Conservation (phyloP, 257 asterid species). For the Paraleonurus japonicus region DNA sequence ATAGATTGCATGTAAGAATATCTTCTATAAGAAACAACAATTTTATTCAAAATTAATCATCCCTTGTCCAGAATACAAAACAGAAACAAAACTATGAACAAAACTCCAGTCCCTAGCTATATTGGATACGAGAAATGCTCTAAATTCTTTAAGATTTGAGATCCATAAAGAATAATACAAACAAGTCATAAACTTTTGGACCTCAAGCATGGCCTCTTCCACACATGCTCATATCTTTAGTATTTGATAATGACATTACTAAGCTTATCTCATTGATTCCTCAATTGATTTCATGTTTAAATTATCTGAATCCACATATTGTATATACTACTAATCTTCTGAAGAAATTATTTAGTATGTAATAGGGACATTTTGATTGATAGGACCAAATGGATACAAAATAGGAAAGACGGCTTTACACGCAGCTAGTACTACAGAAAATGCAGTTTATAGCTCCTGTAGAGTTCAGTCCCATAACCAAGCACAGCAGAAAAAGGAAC, state of each 20-base stretch:
- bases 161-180: slow-evolving; percentile 10
- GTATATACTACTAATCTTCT: neutral
- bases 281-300: neutral
- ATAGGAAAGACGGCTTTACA: neutral
- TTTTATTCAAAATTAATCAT: neutral
- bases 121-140: neutral
- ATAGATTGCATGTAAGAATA: slow-evolving; percentile 46
- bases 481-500: neutral
- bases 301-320: neutral
- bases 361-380: neutral
- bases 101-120: neutral
- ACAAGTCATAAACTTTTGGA: neutral
- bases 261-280: slow-evolving; percentile 10
- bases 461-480: neutral
- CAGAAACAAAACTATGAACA: neutral
- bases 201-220: slow-evolving; percentile 5
- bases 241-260: neutral
- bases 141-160: neutral
- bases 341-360: neutral
- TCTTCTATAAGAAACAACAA: neutral
- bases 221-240: slow-evolving; percentile 6
- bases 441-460: too few relatives aligned
- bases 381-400: neutral
- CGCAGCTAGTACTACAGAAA: too few relatives aligned
- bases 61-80: neutral